Conservation (phyloP, 1,284 basidiomycete species). For the Leccinum variabile region DNA sequence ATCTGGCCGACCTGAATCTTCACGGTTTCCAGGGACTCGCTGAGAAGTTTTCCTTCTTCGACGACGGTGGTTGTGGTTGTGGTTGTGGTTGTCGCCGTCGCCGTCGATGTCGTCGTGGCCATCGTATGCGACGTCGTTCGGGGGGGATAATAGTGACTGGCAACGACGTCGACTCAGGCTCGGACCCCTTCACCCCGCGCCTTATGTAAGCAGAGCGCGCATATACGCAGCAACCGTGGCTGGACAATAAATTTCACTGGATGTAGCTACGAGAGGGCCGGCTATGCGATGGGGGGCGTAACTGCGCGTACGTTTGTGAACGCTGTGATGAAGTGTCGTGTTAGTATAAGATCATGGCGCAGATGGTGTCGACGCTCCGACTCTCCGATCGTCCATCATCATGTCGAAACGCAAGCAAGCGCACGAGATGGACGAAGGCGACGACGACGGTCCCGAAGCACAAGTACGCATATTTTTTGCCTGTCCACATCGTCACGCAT, state of each 20-base stretch:
- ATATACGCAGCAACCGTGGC: not conserved
- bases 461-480: constrained; percentile 13
- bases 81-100: constrained; percentile 1
- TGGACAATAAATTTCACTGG: not conserved
- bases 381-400: not conserved
- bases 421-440: constrained; percentile 17
- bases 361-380: not conserved
- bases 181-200: constrained; percentile 11
- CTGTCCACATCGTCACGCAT: not conserved
- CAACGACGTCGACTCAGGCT: not conserved
- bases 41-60: constrained; percentile 76
- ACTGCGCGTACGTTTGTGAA: too few species aligned
- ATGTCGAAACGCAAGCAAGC: constrained; percentile 33
- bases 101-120: constrained; percentile 24
- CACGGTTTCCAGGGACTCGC: constrained; percentile 81
- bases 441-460: constrained; percentile 11
- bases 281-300: too few species aligned
- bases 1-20: constrained; percentile 94
- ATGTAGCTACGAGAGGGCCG: too few species aligned
- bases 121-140: constrained; percentile 16
- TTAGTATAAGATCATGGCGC: too few species aligned
- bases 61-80: constrained; percentile 32
- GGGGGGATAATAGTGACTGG: not conserved
- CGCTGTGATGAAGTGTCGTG: too few species aligned
- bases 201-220: constrained; percentile 21